Evolutionary conservation across 2,329 filamentous ascomycete species (phyloP), one percentile per base, ranked within the genome.

Genomic region (Pyrenophora seminiperda): DNA sequence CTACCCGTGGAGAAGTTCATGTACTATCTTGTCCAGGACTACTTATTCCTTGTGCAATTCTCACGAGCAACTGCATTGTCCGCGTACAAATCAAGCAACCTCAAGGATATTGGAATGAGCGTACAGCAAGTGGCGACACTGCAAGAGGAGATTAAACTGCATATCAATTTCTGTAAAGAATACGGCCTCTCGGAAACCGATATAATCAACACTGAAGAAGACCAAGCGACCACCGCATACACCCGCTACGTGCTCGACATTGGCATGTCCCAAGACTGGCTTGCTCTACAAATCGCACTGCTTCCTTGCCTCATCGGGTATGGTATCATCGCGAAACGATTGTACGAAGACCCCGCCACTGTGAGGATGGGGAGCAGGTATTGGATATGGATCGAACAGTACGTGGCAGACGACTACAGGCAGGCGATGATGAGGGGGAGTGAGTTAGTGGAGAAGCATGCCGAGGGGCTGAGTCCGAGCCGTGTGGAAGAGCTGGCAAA

Each of bases 301-400:
- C 85, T 92, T 11, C 91, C 93, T 0, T 97, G 93, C 68, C 79
- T 96, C 24, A 81, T 97, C n/a, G 93, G 93, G 33, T 97, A 97
- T 70, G 87, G 87, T 7, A 83, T 84, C 47, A 89, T 95, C 52
- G 93, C 90, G 5, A 80, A 81, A 63, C 82, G 90, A 63, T 78
- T 96, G 3, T 80, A 85, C 61, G 77, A 77, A 11, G 85, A 89
- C 54, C 75, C 81, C 40, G 78, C 76, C n/a, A 88, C 85, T 29
- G 64, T 76, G 40, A 79, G 80, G 31, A 79, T 87, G 10, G 83
- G 78, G 0, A 95, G 93, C 69, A 79, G 76, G 14, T 97, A 96
- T 76, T 94, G 89, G 87, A 82, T 85, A 37, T 97, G 93, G 93
- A 90, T 97, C 59, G 80, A 92, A 68, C 95, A 90, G 66, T 97